A percentile compares a stretch with the other conserved stretches of the same genome.
Evolutionary conservation across 2,329 filamentous ascomycete genomes (phyloP).

Genomic region (Orbilia oligospora): DNA sequence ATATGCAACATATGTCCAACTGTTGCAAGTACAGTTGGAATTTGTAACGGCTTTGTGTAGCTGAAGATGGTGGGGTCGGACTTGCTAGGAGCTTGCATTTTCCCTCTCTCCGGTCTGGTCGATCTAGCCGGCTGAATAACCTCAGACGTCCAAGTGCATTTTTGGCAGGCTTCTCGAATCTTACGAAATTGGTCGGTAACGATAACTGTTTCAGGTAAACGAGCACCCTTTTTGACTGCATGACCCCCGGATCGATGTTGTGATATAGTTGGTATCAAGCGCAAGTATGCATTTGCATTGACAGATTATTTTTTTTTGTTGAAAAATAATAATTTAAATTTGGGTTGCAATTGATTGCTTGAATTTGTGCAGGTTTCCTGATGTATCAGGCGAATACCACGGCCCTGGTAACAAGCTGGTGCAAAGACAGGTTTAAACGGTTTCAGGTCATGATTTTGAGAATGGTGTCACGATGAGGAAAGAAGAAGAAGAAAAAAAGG

Average conservation of each 20-base stretch:
- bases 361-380: neutral
- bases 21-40: neutral
- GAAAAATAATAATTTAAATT: neutral
- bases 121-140: conserved; percentile 37
- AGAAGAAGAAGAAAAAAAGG: neutral
- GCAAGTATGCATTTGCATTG: neutral
- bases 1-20: neutral
- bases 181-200: conserved; percentile 40
- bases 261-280: conserved; percentile 47
- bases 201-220: conserved; percentile 52
- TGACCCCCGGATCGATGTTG: conserved; percentile 35
- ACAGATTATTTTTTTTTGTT: neutral
- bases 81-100: conserved; percentile 36
- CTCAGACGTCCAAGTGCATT: conserved; percentile 18
- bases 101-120: neutral
- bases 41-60: neutral
- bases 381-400: conserved; percentile 25
- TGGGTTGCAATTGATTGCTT: conserved; percentile 5
- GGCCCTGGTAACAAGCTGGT: conserved; percentile 9
- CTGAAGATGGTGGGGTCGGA: conserved; percentile 14
- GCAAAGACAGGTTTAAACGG: conserved; percentile 27
- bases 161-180: conserved; percentile 57
- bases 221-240: conserved; percentile 38
- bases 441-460: conserved; percentile 39
- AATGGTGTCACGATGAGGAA: conserved; percentile 12